These are phyloP conservation scores for Gaultheria prostrata DNA, from an alignment of 148 eudicot genomes.

Conservation along the genomic window DNA sequence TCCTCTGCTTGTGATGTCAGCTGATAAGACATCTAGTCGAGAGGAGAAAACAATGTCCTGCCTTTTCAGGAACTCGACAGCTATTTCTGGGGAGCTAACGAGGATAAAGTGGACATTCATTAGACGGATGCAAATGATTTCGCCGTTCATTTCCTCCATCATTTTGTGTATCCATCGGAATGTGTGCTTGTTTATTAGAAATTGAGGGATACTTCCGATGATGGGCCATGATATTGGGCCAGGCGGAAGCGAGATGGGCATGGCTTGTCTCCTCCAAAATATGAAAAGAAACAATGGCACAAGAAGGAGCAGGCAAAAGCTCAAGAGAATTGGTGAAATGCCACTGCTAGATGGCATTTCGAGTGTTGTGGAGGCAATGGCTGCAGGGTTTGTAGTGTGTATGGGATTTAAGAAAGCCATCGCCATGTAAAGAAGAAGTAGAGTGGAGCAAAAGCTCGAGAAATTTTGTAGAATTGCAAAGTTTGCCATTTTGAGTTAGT, in stretches of 20 bases:
- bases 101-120: conserved; percentile 14
- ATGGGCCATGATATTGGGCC: conserved; percentile 23
- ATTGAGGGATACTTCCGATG: conserved; percentile 3
- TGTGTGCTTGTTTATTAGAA: conserved; percentile 9
- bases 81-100: conserved; percentile 15
- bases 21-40: conserved; percentile 13
- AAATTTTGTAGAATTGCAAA: background rate
- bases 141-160: conserved; percentile 2
- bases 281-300: background rate
- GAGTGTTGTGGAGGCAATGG: background rate
- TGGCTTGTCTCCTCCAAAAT: background rate
- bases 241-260: background rate
- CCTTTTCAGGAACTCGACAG: conserved; percentile 15
- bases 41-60: conserved; percentile 20
- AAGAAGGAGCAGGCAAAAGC: background rate
- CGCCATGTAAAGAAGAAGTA: background rate
- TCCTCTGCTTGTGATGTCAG: background rate
- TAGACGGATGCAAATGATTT: conserved; percentile 13
- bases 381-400: background rate
- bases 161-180: conserved; percentile 21
- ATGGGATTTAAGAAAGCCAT: background rate
- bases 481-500: background rate
- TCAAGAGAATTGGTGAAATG: background rate
- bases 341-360: background rate
- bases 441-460: background rate